These are phyloP conservation scores for Trichoderma sp. DNA, from an alignment of 2,329 filamentous ascomycete species.

Conservation along the genomic window DNA sequence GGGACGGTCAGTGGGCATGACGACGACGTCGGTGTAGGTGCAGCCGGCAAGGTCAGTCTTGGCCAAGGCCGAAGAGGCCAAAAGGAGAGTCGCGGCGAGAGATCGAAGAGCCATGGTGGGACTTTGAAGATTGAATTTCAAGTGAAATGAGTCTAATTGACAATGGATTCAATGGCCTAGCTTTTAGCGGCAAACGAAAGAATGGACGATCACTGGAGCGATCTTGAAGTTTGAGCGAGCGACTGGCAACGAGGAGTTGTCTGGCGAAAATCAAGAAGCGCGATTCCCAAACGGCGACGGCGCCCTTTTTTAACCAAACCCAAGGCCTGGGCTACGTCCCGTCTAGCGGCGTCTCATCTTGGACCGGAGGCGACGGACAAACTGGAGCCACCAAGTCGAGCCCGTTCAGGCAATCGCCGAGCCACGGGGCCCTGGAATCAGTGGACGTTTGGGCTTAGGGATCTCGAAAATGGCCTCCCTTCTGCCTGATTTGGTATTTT, in stretches of 20 bases:
- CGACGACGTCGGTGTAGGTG: conserved; percentile 38
- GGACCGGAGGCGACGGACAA: no score
- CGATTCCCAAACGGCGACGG: not conserved
- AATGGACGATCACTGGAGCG: conserved; percentile 16
- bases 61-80: conserved; percentile 37
- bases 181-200: conserved; percentile 7
- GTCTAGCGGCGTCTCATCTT: no score
- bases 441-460: not conserved
- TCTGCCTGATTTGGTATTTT: not conserved
- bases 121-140: not conserved
- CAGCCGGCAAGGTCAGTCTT: conserved; percentile 48
- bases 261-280: not conserved
- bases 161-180: conserved; percentile 9
- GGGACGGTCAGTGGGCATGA: conserved; percentile 29
- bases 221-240: conserved; percentile 8
- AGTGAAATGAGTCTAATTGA: not conserved
- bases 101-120: conserved; percentile 35
- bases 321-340: not conserved
- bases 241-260: conserved; percentile 16
- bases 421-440: conserved; percentile 1
- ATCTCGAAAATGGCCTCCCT: not conserved
- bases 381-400: not conserved
- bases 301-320: conserved; percentile 10
- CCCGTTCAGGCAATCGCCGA: conserved; percentile 16
- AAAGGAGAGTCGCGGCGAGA: conserved; percentile 27